These are phyloP conservation scores for Chrysanthemum lavandulifolium DNA, from an alignment of 129 eudicot species.

Conservation along the genomic window DNA sequence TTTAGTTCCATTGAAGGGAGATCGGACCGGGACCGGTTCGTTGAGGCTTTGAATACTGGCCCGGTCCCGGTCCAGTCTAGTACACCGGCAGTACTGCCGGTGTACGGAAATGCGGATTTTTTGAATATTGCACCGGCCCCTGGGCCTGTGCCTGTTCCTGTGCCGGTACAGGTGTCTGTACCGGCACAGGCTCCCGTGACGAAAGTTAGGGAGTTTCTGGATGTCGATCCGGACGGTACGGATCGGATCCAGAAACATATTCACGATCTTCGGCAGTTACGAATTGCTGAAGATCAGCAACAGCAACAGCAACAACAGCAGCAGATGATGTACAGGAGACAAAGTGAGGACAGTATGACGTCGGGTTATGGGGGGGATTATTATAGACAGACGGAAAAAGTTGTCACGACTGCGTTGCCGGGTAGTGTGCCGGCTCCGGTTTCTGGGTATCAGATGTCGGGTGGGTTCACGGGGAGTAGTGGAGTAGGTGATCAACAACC, in stretches of 20 bases:
- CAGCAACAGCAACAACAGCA: conserved; percentile 10
- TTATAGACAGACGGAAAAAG: conserved; percentile 49
- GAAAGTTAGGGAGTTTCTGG: conserved; percentile 30
- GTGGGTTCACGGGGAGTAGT: conserved; percentile 42
- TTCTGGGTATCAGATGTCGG: conserved; percentile 54
- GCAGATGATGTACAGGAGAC: conserved; percentile 37
- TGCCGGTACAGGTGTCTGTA: neutral
- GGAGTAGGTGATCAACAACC: conserved; percentile 49
- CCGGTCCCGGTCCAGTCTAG: conserved; percentile 38
- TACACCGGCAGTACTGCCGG: conserved; percentile 28
- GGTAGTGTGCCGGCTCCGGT: conserved; percentile 39
- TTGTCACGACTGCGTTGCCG: conserved; percentile 32
- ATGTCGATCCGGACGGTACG: conserved; percentile 30
- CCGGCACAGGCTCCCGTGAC: conserved; percentile 2
- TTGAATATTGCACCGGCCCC: conserved; percentile 35
- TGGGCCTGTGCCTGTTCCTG: neutral
- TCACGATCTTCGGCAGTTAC: conserved; percentile 65
- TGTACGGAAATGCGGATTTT: conserved; percentile 53
- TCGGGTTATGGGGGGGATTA: conserved; percentile 48
- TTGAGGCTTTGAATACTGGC: conserved; percentile 78
- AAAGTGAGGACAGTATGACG: conserved; percentile 53
- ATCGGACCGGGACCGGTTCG: conserved; percentile 74
- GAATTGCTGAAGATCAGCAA: conserved; percentile 58
- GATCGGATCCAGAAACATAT: conserved; percentile 85
- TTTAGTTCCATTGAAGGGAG: conserved; percentile 61